These are phyloP conservation scores for Ramalina peruviana DNA, from an alignment of 495 filamentous ascomycete genomes.

Conservation along the genomic window DNA sequence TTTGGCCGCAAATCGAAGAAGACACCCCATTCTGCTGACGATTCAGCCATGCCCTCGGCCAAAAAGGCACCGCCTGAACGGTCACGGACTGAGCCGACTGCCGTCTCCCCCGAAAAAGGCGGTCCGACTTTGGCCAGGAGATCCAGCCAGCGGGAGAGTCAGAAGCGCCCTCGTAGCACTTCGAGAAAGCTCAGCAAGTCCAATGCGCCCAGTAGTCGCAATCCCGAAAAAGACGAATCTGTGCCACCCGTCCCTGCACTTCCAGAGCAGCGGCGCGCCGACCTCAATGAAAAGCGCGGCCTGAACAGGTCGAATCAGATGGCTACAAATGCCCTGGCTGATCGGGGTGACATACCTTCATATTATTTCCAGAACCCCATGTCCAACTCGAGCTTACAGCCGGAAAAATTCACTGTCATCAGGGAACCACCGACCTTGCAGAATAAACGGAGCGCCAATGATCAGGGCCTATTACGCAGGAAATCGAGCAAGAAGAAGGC, in stretches of 20 bases:
- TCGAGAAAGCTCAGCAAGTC: conserved; percentile 9
- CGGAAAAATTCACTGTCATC: conserved; percentile 25
- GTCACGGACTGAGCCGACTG: conserved; percentile 17
- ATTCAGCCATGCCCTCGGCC: conserved; percentile 29
- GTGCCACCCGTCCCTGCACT: conserved; percentile 14
- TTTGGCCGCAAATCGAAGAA: conserved; percentile 52
- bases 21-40: conserved; percentile 21
- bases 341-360: conserved; percentile 24
- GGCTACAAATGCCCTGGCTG: conserved; percentile 20
- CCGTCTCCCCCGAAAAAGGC: conserved; percentile 8
- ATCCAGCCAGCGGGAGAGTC: conserved; percentile 28
- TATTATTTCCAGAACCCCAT: conserved; percentile 32
- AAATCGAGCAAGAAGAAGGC: conserved; percentile 68
- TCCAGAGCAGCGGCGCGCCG: conserved; percentile 15
- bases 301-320: conserved; percentile 17
- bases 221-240: conserved; percentile 20
- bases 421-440: conserved; percentile 52
- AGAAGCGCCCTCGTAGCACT: conserved; percentile 26
- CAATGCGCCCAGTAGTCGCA: conserved; percentile 12
- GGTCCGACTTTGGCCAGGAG: conserved; percentile 25
- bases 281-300: conserved; percentile 18
- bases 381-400: conserved; percentile 31
- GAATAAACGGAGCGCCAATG: conserved; percentile 41
- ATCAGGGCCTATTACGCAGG: conserved; percentile 41
- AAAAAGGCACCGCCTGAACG: conserved; percentile 17